Evolutionary conservation across 2,329 filamentous ascomycete genomes (phyloP).

Genomic region (Fusarium sp.): DNA sequence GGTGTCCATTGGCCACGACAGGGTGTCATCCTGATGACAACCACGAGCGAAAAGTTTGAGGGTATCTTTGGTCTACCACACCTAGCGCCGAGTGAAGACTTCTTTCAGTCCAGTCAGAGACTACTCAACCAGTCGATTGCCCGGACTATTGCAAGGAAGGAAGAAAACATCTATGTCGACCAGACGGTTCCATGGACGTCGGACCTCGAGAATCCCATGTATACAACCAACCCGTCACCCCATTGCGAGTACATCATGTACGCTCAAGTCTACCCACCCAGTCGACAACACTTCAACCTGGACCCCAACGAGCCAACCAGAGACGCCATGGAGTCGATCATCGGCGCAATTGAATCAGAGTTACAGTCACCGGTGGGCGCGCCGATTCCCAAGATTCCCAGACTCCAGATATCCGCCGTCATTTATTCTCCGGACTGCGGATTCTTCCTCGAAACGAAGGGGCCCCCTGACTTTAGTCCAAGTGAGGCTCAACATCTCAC

Average conservation of each 20-base stretch:
- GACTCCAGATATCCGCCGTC: slow-evolving; percentile 71
- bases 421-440: slow-evolving; percentile 77
- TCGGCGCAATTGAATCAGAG: slow-evolving; percentile 71
- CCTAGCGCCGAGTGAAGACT: slow-evolving; percentile 71
- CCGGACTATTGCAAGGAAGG: slow-evolving; percentile 73
- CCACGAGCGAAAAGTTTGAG: slow-evolving; percentile 93
- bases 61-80: slow-evolving; percentile 92
- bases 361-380: slow-evolving; percentile 71
- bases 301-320: slow-evolving; percentile 47
- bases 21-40: slow-evolving; percentile 84
- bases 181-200: slow-evolving; percentile 82
- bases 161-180: slow-evolving; percentile 64
- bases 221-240: slow-evolving; percentile 69
- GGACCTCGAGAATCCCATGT: slow-evolving; percentile 70
- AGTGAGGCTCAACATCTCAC: slow-evolving; percentile 66
- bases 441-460: slow-evolving; percentile 74
- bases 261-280: slow-evolving; percentile 76
- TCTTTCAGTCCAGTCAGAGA: slow-evolving; percentile 68
- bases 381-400: slow-evolving; percentile 65
- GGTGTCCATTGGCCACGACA: slow-evolving; percentile 89
- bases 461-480: slow-evolving; percentile 66
- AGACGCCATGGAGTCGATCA: slow-evolving; percentile 48
- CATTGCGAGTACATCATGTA: slow-evolving; percentile 93
- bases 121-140: slow-evolving; percentile 81
- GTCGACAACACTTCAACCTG: slow-evolving; percentile 51